Evolutionary conservation across 257 asterid genomes (phyloP).

Genomic region (Datura wrightii): DNA sequence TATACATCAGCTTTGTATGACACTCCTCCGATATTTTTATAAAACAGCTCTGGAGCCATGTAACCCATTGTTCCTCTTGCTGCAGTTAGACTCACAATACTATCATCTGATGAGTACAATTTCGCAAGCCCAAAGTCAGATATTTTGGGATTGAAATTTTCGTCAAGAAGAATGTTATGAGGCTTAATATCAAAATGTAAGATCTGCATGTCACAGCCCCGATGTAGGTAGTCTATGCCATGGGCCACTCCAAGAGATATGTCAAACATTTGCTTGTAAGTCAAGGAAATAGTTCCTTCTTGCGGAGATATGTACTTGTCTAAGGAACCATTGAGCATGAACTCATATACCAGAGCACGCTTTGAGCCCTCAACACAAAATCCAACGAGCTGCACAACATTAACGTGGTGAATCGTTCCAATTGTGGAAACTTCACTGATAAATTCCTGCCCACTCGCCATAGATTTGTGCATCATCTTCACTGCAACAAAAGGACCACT

Average conservation of each 20-base stretch:
- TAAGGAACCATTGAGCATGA: slow-evolving; percentile 52
- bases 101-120: slow-evolving; percentile 42
- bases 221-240: slow-evolving; percentile 55
- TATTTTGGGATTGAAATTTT: slow-evolving; percentile 51
- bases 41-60: slow-evolving; percentile 52
- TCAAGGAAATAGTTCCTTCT: slow-evolving; percentile 35
- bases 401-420: slow-evolving; percentile 53
- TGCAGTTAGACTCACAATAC: slow-evolving; percentile 38
- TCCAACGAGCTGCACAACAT: slow-evolving; percentile 53
- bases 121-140: slow-evolving; percentile 51
- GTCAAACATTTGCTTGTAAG: slow-evolving; percentile 45
- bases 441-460: slow-evolving; percentile 50
- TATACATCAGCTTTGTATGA: slow-evolving; percentile 61
- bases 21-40: slow-evolving; percentile 49
- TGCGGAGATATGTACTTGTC: slow-evolving; percentile 41
- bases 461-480: slow-evolving; percentile 45
- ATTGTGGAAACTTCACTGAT: slow-evolving; percentile 47
- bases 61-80: slow-evolving; percentile 51
- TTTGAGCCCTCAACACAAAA: slow-evolving; percentile 51
- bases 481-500: slow-evolving; percentile 59
- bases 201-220: slow-evolving; percentile 46
- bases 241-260: slow-evolving; percentile 53
- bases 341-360: slow-evolving; percentile 54
- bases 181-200: slow-evolving; percentile 57
- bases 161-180: slow-evolving; percentile 54